A percentile compares a stretch with the other conserved stretches of the same genome.
Evolutionary conservation across 1,139 yeast species (phyloP).

Genomic region (Sugiyamaella sp.): DNA sequence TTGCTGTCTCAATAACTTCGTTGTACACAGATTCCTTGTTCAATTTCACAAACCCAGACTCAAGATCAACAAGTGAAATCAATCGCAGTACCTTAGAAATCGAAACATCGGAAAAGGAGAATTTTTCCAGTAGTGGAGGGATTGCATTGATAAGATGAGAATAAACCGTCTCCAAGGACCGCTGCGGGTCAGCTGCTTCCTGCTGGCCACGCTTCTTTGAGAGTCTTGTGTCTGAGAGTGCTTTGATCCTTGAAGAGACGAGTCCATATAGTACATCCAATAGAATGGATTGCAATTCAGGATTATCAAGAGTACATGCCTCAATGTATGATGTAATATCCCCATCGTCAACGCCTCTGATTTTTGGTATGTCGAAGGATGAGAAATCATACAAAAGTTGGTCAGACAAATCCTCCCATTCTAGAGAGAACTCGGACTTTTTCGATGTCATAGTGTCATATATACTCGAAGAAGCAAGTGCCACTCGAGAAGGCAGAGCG

Average conservation of each 20-base stretch:
- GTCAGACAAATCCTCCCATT: slow-evolving; percentile 32
- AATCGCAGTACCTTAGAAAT: slow-evolving; percentile 35
- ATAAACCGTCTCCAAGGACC: slow-evolving; percentile 25
- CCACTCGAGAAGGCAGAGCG: slow-evolving; percentile 21
- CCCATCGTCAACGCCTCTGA: slow-evolving; percentile 24
- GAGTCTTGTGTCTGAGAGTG: slow-evolving; percentile 20
- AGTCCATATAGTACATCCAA: slow-evolving; percentile 40
- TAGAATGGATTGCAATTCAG: slow-evolving; percentile 33
- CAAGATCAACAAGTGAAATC: slow-evolving; percentile 36
- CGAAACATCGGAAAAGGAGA: slow-evolving; percentile 35
- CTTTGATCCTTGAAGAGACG: slow-evolving; percentile 29
- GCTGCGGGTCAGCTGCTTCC: slow-evolving; percentile 29
- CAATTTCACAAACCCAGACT: slow-evolving; percentile 32
- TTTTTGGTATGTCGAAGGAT: slow-evolving; percentile 24
- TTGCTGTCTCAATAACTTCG: slow-evolving; percentile 30
- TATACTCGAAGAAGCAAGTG: slow-evolving; percentile 30
- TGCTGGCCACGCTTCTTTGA: slow-evolving; percentile 24
- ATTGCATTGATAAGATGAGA: slow-evolving; percentile 31
- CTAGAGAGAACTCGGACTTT: slow-evolving; percentile 23
- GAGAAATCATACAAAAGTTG: slow-evolving; percentile 40
- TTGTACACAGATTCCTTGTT: slow-evolving; percentile 35
- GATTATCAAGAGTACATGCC: slow-evolving; percentile 28
- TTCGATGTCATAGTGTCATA: slow-evolving; percentile 30
- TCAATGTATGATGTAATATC: slow-evolving; percentile 25
- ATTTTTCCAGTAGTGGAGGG: slow-evolving; percentile 36